These are phyloP conservation scores for Xylaria grammica DNA, from an alignment of 495 filamentous ascomycete species.

Conservation along the genomic window DNA sequence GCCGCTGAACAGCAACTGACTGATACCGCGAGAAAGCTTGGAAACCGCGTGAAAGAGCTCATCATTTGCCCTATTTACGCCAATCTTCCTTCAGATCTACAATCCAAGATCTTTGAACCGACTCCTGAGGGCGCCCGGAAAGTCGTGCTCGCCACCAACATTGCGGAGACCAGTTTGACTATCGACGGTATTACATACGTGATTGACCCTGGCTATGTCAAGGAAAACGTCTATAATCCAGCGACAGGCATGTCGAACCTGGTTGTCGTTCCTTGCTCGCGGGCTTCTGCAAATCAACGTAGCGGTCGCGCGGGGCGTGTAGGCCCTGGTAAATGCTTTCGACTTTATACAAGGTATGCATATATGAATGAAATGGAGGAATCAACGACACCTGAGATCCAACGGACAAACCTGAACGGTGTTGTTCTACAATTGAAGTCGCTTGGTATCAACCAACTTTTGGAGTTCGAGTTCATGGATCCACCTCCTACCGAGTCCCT, in stretches of 20 bases:
- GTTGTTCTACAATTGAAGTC: conserved; percentile 88
- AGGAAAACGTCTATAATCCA: conserved; percentile 94
- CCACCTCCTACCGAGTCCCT: conserved; percentile 89
- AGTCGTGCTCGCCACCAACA: conserved; percentile 88
- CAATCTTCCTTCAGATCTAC: conserved; percentile 83
- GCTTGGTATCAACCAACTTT: conserved; percentile 89
- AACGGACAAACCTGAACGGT: conserved; percentile 83
- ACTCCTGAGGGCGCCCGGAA: conserved; percentile 81
- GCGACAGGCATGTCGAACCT: conserved; percentile 90
- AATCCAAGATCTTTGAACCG: conserved; percentile 88
- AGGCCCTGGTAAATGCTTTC: conserved; percentile 92
- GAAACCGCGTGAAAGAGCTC: conserved; percentile 82
- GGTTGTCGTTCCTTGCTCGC: conserved; percentile 88
- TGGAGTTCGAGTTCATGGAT: conserved; percentile 97
- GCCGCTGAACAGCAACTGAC: conserved; percentile 78
- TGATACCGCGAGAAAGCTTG: conserved; percentile 81
- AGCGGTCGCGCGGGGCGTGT: conserved; percentile 92
- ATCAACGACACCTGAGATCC: conserved; percentile 92
- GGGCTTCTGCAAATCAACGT: conserved; percentile 93
- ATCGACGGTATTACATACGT: conserved; percentile 93
- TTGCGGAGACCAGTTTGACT: conserved; percentile 86
- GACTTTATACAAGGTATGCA: conserved; percentile 92
- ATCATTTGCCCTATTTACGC: conserved; percentile 89
- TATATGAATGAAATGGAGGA: conserved; percentile 95
- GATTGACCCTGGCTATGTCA: conserved; percentile 90